Evolutionary conservation across 2,329 filamentous ascomycete genomes (phyloP), one percentile per base, ranked within the genome.

Genomic region (Dactylellina sp.): DNA sequence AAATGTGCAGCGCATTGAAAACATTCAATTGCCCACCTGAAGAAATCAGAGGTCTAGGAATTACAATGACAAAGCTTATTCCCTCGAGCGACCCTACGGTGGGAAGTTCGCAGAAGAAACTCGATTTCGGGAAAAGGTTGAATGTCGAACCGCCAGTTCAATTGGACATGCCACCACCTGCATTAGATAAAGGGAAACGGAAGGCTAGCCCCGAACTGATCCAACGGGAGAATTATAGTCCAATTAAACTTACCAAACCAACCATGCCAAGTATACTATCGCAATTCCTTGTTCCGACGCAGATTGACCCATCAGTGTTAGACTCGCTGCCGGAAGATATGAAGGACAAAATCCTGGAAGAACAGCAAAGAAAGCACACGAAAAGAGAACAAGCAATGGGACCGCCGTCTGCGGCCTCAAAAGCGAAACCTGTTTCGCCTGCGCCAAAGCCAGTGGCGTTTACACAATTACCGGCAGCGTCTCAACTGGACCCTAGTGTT

Each of bases 51-150:
- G 95, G 95, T 0, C 84, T 99, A 7, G 95, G 95, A 0, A 87
- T 98, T 0, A 94, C 97, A 80, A 91, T 98, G 88, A 95, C 93
- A 12, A 97, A 93, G 80, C 85, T 99, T 2, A 93, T 97, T 77
- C 88, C 90, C 0, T 14, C 83, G 84, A 1, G 78, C 81, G 0
- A 82, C 85, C n/a, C 86, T 83, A 0, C 78, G 76, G 35, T 81
- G 84, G 89, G 93, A 60, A 88, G 91, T 74, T 96, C 92, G 78
- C 94, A 98, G 80, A 89, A 86, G 76, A 89, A 87, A 53, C 84
- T 98, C 18, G 87, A 86, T 37, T 97, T 97, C 82, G 89, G 88
- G 0, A 86, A 82, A 61, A 83, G 83, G 75, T 28, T 78, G 44
- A 28, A 78, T 76, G 79, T 78, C 76, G 81, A 79, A 78, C 79